Evolutionary conservation across 2,329 filamentous ascomycete species (phyloP).

Genomic region (Neopestalotiopsis clavispora): DNA sequence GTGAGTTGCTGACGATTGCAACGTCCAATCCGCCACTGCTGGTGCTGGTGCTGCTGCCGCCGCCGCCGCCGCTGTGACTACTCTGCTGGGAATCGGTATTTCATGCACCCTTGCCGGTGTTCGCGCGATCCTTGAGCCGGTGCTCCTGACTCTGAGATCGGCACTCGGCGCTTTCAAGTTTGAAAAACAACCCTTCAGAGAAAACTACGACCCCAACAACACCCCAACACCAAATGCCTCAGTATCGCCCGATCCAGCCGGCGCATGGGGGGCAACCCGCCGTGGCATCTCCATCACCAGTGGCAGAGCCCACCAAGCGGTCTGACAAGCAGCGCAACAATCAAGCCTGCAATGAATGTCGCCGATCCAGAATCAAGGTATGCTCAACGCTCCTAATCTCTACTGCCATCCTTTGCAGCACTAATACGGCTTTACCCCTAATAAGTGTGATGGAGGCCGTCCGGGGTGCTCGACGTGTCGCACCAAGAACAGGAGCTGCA

Average conservation of each 20-base stretch:
- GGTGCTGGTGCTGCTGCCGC: background rate
- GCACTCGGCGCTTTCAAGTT: too few relatives aligned
- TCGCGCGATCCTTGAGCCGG: too few relatives aligned
- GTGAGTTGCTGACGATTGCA: background rate
- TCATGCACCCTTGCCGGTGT: too few relatives aligned
- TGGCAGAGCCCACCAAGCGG: background rate
- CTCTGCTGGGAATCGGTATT: too few relatives aligned
- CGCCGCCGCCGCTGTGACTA: background rate
- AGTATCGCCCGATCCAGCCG: background rate
- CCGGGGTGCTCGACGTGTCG: conserved; percentile 36
- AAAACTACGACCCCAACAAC: too few relatives aligned
- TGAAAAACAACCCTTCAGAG: too few relatives aligned
- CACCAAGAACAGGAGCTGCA: conserved; percentile 31
- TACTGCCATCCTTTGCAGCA: background rate
- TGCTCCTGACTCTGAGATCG: too few relatives aligned
- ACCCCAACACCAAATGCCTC: background rate
- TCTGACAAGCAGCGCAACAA: conserved; percentile 10
- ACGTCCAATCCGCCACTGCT: background rate
- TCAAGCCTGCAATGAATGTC: conserved; percentile 19
- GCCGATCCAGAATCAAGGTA: conserved; percentile 17
- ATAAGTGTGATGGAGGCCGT: conserved; percentile 37
- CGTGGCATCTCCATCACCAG: background rate
- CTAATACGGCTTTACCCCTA: background rate
- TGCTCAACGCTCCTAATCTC: background rate
- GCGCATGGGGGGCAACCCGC: background rate